A percentile compares a stretch with the other conserved stretches of the same genome.
Evolutionary conservation across 768 basidiomycete species (phyloP).

Genomic region (Clathrus columnatus): DNA sequence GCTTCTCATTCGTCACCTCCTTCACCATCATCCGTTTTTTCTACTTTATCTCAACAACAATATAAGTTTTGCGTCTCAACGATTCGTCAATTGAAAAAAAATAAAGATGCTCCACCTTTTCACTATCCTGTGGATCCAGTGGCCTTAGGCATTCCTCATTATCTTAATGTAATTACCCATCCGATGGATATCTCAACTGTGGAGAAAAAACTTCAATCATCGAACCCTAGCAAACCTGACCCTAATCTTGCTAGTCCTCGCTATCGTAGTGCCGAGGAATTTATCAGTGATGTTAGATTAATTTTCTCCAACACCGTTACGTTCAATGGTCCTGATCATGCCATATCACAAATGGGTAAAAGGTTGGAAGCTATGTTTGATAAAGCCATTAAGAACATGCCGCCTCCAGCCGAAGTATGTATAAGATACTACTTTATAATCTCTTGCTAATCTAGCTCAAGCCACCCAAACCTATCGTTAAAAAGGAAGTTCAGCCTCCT

Average conservation of each 20-base stretch:
- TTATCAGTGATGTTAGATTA: conserved; percentile 74
- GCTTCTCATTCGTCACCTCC: conserved; percentile 17
- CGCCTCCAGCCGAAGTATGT: conserved; percentile 66
- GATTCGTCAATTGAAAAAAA: conserved; percentile 74
- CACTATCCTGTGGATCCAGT: conserved; percentile 82
- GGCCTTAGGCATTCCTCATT: conserved; percentile 79
- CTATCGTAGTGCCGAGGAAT: conserved; percentile 70
- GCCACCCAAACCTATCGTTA: conserved; percentile 35
- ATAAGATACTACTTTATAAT: not conserved
- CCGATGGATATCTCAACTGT: conserved; percentile 95
- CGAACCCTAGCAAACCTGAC: conserved; percentile 73
- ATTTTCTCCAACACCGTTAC: conserved; percentile 82
- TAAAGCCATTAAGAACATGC: conserved; percentile 79
- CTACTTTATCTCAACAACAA: conserved; percentile 58
- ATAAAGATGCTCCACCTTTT: conserved; percentile 78
- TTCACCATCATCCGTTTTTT: conserved; percentile 18
- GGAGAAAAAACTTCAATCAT: conserved; percentile 75
- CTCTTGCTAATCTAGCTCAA: conserved; percentile 26
- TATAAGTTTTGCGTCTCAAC: conserved; percentile 72
- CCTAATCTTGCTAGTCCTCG: conserved; percentile 61
- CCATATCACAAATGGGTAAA: conserved; percentile 69
- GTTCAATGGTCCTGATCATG: conserved; percentile 92
- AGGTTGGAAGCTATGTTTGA: conserved; percentile 80
- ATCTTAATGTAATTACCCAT: conserved; percentile 72
- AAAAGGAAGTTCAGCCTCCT: conserved; percentile 29